Conservation (phyloP, 306 rosid species). For the Quercus robur region DNA sequence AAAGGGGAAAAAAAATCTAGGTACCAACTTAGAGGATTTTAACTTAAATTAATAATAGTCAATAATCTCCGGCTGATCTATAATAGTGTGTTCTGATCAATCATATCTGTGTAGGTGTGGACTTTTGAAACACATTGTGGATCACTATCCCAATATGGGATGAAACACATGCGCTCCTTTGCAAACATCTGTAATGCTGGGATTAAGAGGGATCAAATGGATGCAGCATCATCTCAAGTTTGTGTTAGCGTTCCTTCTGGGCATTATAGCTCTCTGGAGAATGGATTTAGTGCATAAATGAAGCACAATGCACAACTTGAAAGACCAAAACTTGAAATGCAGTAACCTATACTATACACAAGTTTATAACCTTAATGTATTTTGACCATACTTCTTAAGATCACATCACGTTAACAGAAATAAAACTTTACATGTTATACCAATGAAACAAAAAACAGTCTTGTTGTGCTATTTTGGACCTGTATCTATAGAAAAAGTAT, state of each 20-base stretch:
- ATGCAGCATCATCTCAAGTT: conserved; percentile 78
- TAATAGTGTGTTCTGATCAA: neutral
- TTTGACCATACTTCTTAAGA: neutral
- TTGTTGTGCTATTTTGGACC: neutral
- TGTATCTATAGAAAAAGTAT: no score
- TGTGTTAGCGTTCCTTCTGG: conserved; percentile 57
- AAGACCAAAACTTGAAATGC: conserved; percentile 2
- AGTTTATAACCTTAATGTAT: conserved; percentile 6
- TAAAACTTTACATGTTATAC: neutral
- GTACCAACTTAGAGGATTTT: no score
- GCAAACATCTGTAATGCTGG: conserved; percentile 92
- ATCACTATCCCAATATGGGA: conserved; percentile 89
- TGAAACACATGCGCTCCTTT: conserved; percentile 93
- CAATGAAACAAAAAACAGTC: no score
- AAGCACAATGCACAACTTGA: neutral
- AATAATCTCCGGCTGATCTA: neutral
- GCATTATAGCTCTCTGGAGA: conserved; percentile 78
- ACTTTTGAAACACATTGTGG: conserved; percentile 89
- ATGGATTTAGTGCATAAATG: conserved; percentile 72
- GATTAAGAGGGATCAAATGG: conserved; percentile 60
- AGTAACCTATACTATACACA: conserved; percentile 4
- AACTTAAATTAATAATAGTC: no score
- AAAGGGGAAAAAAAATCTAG: no score
- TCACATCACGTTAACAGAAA: conserved; percentile 37
- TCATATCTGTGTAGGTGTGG: conserved; percentile 55